A percentile compares a stretch with the other conserved stretches of the same genome.
Conservation (phyloP, 305 asterid species). For the Caryopteris hybrid region DNA sequence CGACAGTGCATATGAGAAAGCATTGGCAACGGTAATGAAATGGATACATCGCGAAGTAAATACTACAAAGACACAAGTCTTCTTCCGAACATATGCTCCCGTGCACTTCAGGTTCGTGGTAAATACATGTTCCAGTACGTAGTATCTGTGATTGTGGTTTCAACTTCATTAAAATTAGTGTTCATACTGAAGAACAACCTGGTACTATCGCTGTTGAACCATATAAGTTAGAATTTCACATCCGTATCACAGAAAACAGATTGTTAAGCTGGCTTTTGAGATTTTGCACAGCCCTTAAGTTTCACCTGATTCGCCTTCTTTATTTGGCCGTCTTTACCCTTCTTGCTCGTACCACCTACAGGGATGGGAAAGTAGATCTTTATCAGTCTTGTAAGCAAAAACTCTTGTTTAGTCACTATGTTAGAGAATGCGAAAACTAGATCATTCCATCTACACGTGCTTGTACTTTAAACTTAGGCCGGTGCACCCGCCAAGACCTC, state of each 20-base stretch:
- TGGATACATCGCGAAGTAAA: conserved; percentile 62
- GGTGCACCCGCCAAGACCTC: too few relatives aligned
- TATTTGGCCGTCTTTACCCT: too few relatives aligned
- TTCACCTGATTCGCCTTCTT: too few relatives aligned
- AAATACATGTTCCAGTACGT: background rate
- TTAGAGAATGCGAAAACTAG: too few relatives aligned
- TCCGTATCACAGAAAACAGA: background rate
- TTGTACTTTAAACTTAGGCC: background rate
- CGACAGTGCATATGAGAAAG: conserved; percentile 58
- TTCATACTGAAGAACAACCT: too few relatives aligned
- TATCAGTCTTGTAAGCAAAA: too few relatives aligned
- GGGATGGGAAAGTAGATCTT: too few relatives aligned
- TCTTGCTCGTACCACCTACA: too few relatives aligned
- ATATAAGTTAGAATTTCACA: background rate
- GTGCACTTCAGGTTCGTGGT: conserved; percentile 84
- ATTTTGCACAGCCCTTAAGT: too few relatives aligned
- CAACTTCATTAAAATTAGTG: background rate
- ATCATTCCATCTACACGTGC: too few relatives aligned
- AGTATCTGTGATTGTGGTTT: background rate
- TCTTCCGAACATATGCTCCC: conserved; percentile 86
- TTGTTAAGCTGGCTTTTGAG: background rate
- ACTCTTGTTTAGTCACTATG: too few relatives aligned
- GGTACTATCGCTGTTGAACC: background rate
- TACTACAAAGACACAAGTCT: conserved; percentile 58
- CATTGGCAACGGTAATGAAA: conserved; percentile 59